Percentiles rank a stretch among this genome's conserved stretches.
Evolutionary conservation across 768 basidiomycete genomes (phyloP).

Genomic region (Gyrodon lividus): DNA sequence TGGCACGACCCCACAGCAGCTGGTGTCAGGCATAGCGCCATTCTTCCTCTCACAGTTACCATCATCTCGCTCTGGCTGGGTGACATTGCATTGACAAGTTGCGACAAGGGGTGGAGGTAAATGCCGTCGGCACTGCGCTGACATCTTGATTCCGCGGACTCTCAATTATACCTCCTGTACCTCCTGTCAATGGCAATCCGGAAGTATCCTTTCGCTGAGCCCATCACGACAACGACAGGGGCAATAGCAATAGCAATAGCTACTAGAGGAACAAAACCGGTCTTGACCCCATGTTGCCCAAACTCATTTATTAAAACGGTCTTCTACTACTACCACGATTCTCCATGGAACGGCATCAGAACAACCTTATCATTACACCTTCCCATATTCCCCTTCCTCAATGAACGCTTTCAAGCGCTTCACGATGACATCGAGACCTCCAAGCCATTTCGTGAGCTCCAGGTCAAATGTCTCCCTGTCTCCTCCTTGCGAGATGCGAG

Average conservation of each 20-base stretch:
- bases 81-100: too few species aligned
- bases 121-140: not conserved
- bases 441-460: slow-evolving; percentile 63
- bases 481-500: slow-evolving; percentile 60
- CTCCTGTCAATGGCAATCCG: slow-evolving; percentile 4
- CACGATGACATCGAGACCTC: slow-evolving; percentile 56
- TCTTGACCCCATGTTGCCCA: slow-evolving; percentile 1
- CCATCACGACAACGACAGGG: not conserved
- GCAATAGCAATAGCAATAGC: too few species aligned
- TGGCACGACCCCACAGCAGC: too few species aligned
- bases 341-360: slow-evolving; percentile 14
- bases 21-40: too few species aligned
- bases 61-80: not conserved
- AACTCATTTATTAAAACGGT: slow-evolving; percentile 8
- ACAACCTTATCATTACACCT: slow-evolving; percentile 36
- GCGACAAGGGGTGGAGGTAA: slow-evolving; percentile 4
- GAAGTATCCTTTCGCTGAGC: not conserved
- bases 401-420: slow-evolving; percentile 53
- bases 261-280: slow-evolving; percentile 3
- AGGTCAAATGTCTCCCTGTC: slow-evolving; percentile 56
- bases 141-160: slow-evolving; percentile 19
- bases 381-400: slow-evolving; percentile 56
- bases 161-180: slow-evolving; percentile 4
- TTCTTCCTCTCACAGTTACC: not conserved
- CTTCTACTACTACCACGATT: slow-evolving; percentile 25